phyloP scores from a whole-genome alignment of 306 rosid species.

The Medicago arabica region DNA sequence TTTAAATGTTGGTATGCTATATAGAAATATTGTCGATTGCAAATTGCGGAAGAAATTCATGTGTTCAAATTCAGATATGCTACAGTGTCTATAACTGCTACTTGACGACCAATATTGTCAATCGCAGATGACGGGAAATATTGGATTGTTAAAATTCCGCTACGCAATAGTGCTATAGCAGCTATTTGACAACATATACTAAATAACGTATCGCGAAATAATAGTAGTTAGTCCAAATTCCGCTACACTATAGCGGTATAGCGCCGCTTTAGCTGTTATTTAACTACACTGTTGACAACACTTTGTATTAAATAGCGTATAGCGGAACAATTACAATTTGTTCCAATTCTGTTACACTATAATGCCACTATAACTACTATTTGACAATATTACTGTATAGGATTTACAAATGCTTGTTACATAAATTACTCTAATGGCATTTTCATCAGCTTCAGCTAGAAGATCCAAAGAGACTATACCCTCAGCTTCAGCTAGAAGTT shows the following conservation, averaged over 20 bases:
- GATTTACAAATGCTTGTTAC: too few relatives aligned
- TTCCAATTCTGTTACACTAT: not conserved
- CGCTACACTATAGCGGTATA: too few relatives aligned
- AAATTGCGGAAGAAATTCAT: not conserved
- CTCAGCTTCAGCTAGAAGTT: slow-evolving; percentile 35
- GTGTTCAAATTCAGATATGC: not conserved
- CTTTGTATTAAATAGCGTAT: not conserved
- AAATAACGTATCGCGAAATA: too few relatives aligned
- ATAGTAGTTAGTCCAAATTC: too few relatives aligned
- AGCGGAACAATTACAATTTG: not conserved
- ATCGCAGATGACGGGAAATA: too few relatives aligned
- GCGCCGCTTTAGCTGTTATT: too few relatives aligned
- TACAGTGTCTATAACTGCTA: not conserved
- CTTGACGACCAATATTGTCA: too few relatives aligned
- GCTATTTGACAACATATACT: not conserved
- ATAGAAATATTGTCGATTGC: not conserved
- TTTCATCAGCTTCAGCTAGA: too few relatives aligned
- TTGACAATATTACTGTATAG: too few relatives aligned
- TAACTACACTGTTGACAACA: not conserved
- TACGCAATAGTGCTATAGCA: not conserved
- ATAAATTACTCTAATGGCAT: too few relatives aligned
- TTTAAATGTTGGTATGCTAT: not conserved
- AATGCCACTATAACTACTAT: not conserved
- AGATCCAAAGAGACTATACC: not conserved
- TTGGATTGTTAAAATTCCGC: too few relatives aligned